Conservation (phyloP, 2,329 filamentous ascomycete genomes). For the Hyphodiscus sp. region DNA sequence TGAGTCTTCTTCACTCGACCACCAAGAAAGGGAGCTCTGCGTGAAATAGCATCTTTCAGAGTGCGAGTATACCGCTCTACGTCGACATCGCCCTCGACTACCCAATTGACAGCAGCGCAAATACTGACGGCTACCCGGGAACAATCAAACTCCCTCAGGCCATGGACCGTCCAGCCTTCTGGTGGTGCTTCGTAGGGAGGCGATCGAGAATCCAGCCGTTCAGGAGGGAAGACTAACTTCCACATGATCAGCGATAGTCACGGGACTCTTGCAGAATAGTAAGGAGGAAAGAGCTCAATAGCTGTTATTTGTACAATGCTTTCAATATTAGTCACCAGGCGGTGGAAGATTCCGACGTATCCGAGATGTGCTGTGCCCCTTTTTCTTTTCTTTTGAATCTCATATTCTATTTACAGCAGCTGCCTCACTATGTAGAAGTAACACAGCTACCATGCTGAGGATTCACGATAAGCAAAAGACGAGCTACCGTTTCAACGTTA, state of each 20-base stretch:
- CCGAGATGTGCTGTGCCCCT: no score
- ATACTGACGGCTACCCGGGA: background rate
- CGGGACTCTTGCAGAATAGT: background rate
- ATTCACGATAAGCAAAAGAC: no score
- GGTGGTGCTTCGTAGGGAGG: background rate
- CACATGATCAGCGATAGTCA: background rate
- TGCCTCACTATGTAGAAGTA: no score
- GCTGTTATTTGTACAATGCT: no score
- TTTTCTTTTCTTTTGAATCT: no score
- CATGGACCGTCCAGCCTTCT: background rate
- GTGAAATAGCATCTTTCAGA: background rate
- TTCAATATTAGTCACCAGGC: no score
- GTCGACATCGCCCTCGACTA: background rate
- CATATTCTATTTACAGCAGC: no score
- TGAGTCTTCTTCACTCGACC: background rate
- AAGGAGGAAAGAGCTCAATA: no score
- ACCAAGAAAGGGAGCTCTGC: background rate
- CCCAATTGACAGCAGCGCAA: background rate
- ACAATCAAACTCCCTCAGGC: background rate
- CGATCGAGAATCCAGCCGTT: background rate
- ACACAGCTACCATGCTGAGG: no score
- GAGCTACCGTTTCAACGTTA: no score
- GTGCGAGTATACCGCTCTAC: background rate
- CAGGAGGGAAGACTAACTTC: background rate
- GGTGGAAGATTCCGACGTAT: no score